These are phyloP conservation scores for Fusarium fracticaudum DNA, from an alignment of 2,329 filamentous ascomycete genomes.

Conservation along the genomic window DNA sequence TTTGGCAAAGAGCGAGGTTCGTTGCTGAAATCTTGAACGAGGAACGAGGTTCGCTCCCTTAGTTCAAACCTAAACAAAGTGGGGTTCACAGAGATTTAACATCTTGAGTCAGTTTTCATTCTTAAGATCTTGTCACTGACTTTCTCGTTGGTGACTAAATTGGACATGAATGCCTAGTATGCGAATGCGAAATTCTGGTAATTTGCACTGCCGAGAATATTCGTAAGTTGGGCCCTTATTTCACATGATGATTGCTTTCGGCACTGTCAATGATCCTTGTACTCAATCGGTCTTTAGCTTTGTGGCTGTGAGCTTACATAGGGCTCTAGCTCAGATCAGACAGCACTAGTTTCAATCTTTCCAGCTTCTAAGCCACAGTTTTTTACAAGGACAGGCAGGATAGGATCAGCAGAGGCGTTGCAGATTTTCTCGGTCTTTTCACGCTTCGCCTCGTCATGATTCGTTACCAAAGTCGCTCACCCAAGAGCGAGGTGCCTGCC, in stretches of 20 bases:
- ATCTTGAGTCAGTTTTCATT: background rate
- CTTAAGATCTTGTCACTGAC: accelerated
- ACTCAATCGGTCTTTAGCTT: background rate
- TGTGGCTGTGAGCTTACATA: too few species aligned
- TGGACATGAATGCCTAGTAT: accelerated
- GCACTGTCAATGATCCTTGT: background rate
- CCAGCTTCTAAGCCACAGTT: background rate
- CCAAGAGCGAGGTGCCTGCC: background rate
- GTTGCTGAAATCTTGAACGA: background rate
- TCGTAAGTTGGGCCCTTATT: background rate
- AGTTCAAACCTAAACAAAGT: background rate
- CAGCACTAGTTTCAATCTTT: background rate
- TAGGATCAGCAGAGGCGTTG: background rate
- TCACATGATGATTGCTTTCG: background rate
- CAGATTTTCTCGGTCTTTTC: background rate
- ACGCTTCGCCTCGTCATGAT: accelerated
- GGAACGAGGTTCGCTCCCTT: background rate
- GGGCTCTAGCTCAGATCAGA: too few species aligned
- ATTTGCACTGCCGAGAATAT: too few species aligned
- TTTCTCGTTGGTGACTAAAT: background rate
- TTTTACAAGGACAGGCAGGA: too few species aligned
- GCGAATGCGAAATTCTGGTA: background rate
- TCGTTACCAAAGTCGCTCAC: background rate
- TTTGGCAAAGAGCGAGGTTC: background rate
- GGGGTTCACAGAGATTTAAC: background rate